Conservation (phyloP, 202 grass and related monocot genomes). For the Zoysia matrella region DNA sequence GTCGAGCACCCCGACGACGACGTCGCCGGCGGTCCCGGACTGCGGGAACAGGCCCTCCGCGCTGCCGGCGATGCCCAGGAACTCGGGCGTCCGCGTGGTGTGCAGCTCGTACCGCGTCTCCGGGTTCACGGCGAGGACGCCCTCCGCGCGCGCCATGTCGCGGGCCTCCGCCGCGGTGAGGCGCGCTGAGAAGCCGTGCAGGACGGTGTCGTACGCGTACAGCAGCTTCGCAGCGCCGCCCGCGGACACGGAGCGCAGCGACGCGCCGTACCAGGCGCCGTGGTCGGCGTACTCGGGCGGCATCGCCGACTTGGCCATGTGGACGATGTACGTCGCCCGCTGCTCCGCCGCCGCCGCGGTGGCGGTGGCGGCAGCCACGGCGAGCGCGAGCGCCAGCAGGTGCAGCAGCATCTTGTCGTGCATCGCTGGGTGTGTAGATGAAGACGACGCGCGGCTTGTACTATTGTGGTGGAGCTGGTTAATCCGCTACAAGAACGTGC, state of each 20-base stretch:
- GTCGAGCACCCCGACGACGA: slow-evolving; percentile 82
- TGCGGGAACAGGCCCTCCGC: slow-evolving; percentile 39
- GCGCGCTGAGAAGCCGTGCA: slow-evolving; percentile 83
- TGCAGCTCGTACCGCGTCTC: slow-evolving; percentile 76
- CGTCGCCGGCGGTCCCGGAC: slow-evolving; percentile 53
- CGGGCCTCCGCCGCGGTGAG: slow-evolving; percentile 60
- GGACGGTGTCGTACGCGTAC: slow-evolving; percentile 76
- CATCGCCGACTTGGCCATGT: slow-evolving; percentile 82
- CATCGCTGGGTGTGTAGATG: background rate
- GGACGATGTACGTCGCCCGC: slow-evolving; percentile 73
- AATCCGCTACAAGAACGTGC: slow-evolving; percentile 19
- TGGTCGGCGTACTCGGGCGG: slow-evolving; percentile 60
- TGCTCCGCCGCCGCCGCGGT: slow-evolving; percentile 5
- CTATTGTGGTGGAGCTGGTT: slow-evolving; percentile 12
- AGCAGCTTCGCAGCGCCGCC: slow-evolving; percentile 53
- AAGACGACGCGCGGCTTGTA: background rate
- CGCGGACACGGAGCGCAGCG: slow-evolving; percentile 63
- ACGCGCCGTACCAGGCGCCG: slow-evolving; percentile 81
- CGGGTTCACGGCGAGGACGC: slow-evolving; percentile 70
- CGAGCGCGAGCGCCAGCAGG: background rate
- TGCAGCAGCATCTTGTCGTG: background rate
- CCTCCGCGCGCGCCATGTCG: slow-evolving; percentile 41
- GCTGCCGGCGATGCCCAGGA: slow-evolving; percentile 60
- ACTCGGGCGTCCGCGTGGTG: slow-evolving; percentile 89
- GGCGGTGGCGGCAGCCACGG: background rate